phyloP scores from a whole-genome alignment of 2,329 filamentous ascomycete species.

The Beauveria bassiana region DNA sequence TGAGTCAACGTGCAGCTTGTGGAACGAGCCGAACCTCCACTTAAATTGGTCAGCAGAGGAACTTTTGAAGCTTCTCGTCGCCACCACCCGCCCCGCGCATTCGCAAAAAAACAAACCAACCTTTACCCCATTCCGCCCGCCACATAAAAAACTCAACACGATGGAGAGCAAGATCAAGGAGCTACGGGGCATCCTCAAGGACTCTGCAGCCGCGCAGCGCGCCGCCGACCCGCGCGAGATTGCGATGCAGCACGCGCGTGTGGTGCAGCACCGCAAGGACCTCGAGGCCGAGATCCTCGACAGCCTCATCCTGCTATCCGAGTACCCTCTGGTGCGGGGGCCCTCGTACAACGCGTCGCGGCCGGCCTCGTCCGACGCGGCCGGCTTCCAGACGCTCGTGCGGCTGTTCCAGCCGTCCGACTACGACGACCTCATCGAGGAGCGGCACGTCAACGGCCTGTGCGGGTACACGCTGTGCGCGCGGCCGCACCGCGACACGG shows the following conservation, averaged over 20 bases:
- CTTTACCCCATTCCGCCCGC: background rate
- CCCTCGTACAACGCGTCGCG: slow-evolving; percentile 34
- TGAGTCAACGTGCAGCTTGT: background rate
- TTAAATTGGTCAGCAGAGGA: slow-evolving; percentile 5
- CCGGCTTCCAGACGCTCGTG: slow-evolving; percentile 58
- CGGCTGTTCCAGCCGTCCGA: slow-evolving; percentile 75
- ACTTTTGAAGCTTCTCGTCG: background rate
- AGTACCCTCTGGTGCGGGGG: slow-evolving; percentile 36
- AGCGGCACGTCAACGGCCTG: slow-evolving; percentile 73
- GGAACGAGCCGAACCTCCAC: background rate
- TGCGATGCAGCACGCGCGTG: slow-evolving; percentile 73
- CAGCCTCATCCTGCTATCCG: slow-evolving; percentile 63
- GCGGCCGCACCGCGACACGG: slow-evolving; percentile 49
- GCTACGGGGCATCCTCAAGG: slow-evolving; percentile 56
- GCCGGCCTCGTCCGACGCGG: slow-evolving; percentile 50
- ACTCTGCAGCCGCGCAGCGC: slow-evolving; percentile 23
- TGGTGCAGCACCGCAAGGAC: slow-evolving; percentile 76
- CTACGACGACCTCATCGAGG: slow-evolving; percentile 80
- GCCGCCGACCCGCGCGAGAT: slow-evolving; percentile 45
- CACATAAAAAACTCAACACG: background rate
- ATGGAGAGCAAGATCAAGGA: slow-evolving; percentile 19
- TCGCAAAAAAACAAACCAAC: background rate
- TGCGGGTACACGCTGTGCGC: slow-evolving; percentile 83
- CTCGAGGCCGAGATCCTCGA: slow-evolving; percentile 67
- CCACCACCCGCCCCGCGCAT: background rate